Evolutionary conservation across 192 early-diverging fungal species (phyloP).

Genomic region (Rhizoclosmatium globosum): DNA sequence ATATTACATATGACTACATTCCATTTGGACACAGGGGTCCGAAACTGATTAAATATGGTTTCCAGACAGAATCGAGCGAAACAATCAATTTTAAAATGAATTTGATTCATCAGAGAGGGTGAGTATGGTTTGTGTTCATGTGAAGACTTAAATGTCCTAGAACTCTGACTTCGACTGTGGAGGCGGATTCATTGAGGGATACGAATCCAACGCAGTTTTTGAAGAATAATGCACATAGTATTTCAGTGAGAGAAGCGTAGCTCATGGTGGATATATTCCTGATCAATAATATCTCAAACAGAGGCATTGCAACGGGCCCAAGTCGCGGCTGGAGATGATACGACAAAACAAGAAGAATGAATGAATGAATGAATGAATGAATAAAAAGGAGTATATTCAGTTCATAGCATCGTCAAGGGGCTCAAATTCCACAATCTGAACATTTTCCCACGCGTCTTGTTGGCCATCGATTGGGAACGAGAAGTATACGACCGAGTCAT

Average conservation of each 20-base stretch:
- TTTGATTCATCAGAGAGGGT: conserved; percentile 48
- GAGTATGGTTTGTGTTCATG: conserved; percentile 10
- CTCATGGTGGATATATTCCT: not conserved
- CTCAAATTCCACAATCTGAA: conserved; percentile 55
- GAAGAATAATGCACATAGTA: conserved; percentile 21
- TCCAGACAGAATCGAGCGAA: conserved; percentile 49
- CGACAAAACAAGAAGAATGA: conserved; percentile 26
- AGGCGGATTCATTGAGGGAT: conserved; percentile 7
- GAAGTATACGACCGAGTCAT: conserved; percentile 48
- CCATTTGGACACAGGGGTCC: conserved; percentile 25
- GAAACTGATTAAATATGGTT: conserved; percentile 50
- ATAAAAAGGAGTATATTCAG: no score
- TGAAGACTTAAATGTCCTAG: no score
- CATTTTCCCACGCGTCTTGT: conserved; percentile 52
- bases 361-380: not conserved
- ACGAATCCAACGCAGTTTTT: conserved; percentile 21
- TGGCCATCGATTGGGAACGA: conserved; percentile 38
- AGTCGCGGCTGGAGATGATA: conserved; percentile 13
- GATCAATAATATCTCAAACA: not conserved
- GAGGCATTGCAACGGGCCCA: conserved; percentile 34
- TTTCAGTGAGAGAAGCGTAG: not conserved
- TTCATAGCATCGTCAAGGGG: conserved; percentile 47
- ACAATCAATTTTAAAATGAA: conserved; percentile 40
- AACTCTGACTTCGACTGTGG: not conserved
- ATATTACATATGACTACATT: conserved; percentile 38